Evolutionary conservation across 495 filamentous ascomycete species (phyloP), one percentile per base, ranked within the genome.

Genomic region (Aspergillus ellipticus): DNA sequence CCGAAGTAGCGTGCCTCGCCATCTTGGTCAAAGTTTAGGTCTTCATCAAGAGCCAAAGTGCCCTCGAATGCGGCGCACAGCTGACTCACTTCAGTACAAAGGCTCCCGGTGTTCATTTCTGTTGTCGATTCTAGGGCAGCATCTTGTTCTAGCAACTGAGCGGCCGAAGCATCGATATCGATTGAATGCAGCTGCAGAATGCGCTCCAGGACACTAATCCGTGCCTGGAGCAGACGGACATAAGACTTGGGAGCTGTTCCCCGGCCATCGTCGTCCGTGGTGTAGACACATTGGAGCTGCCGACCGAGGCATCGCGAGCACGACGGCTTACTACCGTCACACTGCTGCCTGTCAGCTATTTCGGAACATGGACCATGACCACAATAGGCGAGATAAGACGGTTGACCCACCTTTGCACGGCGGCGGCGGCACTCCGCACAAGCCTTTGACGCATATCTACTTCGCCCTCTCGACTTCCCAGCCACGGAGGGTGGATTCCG

Each of bases 1-100:
- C 68, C 66, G 55, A 69, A 69, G 29, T 69, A 71, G 0, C 68
- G 57, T n/a, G 62, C 58, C 42, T 71, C 68, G 0, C 66, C 66
- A 61, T 67, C 68, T 21, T 65, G 56, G 35, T 68, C 68, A 35
- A 65, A 68, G 26, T 71, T 71, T 43, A 70, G 56, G 10, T 59
- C 65, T 47, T 66, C 67, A 47, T 68, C 63, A 11, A 68, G 26
- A 15, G 62, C 61, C 9, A 69, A 51, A n/a, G 62, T 56, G 2
- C 66, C 68, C 21, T 71, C 60, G 51, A 67, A 64, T 2, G 58
- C 64, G 13, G 51, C 35, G 39, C 62, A 64, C 9, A 71, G 16
- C 29, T 68, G 60, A 20, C 68, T 61, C 7, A 66, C 13, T 5
- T 19, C 22, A 24, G 35, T 24, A 26, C 24, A n/a, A 0, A 16